Evolutionary conservation across 257 asterid genomes (phyloP), one percentile per base, ranked within the genome.

Genomic region (Haberlea rhodopensis): DNA sequence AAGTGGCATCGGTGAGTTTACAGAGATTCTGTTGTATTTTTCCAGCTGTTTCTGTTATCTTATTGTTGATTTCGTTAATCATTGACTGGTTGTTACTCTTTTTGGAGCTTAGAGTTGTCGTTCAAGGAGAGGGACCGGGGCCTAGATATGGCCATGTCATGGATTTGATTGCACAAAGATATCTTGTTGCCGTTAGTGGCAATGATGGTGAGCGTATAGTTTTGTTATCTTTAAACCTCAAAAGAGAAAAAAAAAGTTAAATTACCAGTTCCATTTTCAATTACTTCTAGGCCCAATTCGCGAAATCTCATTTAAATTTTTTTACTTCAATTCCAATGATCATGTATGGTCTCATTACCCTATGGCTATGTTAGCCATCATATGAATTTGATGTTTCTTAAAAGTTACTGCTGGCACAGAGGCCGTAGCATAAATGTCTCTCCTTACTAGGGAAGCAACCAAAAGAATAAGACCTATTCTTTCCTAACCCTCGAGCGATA

Each of bases 51-150:
- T 62, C 18, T 70, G n/a, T 11, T 16, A 21, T 29, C 27, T 8
- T 40, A 46, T 43, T 62, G 25, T 54, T 70, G 34, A 68, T 34
- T 57, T 72, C 63, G 24, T 57, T 69, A 77, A 62, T 62, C 53
- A 46, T 71, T 72, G 70, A 74, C 73, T 69, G 67, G 65, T 59
- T 63, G 58, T 62, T 62, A 43, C 65, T 75, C 20, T 45, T 21
- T 70, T 55, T 45, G 55, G 71, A 61, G 60, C 66, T 53, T 78
- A 90, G 99, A 74, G 95, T 94, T 79, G 96, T 94, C 53, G 99
- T 94, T 83, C 99, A 86, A 80, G 99, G 99, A 62, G 87, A 79
- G 77, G 96, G 99, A 53, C 99, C 97, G 8, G 99, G 99, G 34
- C 99, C 99, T 43, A 73, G 97, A 56, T 94, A 94, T 53, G 99